These are phyloP conservation scores for Candida frijolesensis DNA, from an alignment of 1,139 yeast species.

Conservation along the genomic window DNA sequence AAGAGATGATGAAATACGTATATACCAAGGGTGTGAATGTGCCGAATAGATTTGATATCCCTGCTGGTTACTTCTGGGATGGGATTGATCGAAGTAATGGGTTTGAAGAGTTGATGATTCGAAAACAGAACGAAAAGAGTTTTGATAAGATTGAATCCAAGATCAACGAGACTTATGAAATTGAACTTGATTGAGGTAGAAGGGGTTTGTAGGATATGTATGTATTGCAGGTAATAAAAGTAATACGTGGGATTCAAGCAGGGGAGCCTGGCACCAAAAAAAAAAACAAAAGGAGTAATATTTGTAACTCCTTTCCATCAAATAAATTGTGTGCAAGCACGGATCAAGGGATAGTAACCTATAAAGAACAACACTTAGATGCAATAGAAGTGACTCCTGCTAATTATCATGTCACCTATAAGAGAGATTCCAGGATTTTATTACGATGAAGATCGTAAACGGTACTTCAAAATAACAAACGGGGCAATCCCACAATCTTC, in stretches of 20 bases:
- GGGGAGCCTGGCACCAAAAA: no score
- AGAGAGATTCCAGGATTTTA: slow-evolving; percentile 48
- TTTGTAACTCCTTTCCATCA: no score
- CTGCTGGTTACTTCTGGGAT: slow-evolving; percentile 89
- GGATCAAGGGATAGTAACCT: no score
- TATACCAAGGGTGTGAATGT: slow-evolving; percentile 56
- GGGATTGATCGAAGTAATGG: slow-evolving; percentile 92
- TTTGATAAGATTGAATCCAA: slow-evolving; percentile 18
- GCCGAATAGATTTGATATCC: slow-evolving; percentile 72
- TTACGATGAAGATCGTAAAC: slow-evolving; percentile 42
- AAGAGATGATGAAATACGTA: slow-evolving; percentile 18
- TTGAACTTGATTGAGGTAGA: slow-evolving; percentile 22
- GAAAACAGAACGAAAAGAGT: slow-evolving; percentile 51
- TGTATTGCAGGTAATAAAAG: background rate
- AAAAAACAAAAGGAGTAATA: no score
- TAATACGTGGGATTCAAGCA: no score
- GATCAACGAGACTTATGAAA: slow-evolving; percentile 28
- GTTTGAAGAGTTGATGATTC: slow-evolving; percentile 71
- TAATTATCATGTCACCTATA: slow-evolving; percentile 8
- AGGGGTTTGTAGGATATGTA: background rate
- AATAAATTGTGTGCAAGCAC: no score
- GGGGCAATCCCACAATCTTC: slow-evolving; percentile 27
- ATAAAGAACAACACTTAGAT: no score
- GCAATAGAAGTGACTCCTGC: no score
- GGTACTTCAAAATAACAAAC: slow-evolving; percentile 48